A percentile compares a stretch with the other conserved stretches of the same genome.
phyloP scores from a whole-genome alignment of 106 monocot species.

The Phalaenopsis equestris region DNA sequence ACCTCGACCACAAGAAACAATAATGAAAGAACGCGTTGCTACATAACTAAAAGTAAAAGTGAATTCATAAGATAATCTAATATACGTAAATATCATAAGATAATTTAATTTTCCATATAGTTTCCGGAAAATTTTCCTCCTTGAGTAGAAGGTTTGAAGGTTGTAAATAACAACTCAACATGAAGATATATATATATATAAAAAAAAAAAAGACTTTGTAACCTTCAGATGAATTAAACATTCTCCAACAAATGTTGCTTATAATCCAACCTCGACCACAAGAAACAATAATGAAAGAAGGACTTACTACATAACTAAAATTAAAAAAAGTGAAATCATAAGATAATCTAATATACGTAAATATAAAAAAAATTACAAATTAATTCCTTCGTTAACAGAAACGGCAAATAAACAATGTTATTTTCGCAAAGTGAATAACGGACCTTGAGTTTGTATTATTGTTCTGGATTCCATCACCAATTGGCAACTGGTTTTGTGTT shows the following conservation, averaged over 20 bases:
- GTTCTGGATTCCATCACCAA: background rate
- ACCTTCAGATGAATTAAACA: background rate
- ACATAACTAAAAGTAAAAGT: background rate
- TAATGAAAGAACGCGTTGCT: background rate
- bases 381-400: background rate
- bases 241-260: background rate
- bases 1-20: background rate
- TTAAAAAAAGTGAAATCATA: background rate
- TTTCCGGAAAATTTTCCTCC: background rate
- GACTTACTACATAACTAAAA: background rate
- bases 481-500: background rate
- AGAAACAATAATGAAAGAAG: background rate
- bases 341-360: background rate
- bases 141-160: background rate
- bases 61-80: background rate
- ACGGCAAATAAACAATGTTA: background rate
- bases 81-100: background rate
- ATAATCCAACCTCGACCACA: background rate
- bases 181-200: background rate
- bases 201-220: background rate
- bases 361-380: background rate
- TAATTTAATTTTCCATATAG: background rate
- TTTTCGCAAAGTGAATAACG: background rate
- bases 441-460: background rate
- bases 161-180: background rate